Conservation (phyloP, 2,329 filamentous ascomycete genomes). For the Aurifilum marmelostoma region DNA sequence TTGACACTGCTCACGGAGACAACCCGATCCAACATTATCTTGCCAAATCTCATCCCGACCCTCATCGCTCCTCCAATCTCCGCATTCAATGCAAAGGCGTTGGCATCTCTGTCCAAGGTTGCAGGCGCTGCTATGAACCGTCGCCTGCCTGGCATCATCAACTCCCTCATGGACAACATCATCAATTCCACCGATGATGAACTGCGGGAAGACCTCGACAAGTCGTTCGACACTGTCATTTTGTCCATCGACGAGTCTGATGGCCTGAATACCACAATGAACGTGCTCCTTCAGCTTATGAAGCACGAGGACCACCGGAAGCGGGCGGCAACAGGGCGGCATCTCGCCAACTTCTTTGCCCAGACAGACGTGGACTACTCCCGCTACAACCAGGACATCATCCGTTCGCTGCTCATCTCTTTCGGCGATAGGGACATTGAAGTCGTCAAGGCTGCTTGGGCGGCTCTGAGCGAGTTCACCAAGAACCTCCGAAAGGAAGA, state of each 20-base stretch:
- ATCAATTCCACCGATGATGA: conserved; percentile 75
- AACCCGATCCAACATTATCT: conserved; percentile 91
- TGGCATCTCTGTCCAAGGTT: conserved; percentile 91
- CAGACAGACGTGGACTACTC: conserved; percentile 85
- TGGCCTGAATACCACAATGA: conserved; percentile 94
- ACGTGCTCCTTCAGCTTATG: conserved; percentile 80
- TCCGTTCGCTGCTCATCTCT: conserved; percentile 84
- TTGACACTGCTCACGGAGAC: conserved; percentile 93
- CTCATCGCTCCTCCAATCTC: conserved; percentile 88
- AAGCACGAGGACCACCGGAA: conserved; percentile 92
- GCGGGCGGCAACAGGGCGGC: conserved; percentile 75
- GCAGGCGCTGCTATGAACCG: conserved; percentile 90
- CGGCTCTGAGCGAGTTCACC: conserved; percentile 83
- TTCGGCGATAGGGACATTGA: conserved; percentile 85
- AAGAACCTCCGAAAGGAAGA: conserved; percentile 93
- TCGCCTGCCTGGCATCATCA: conserved; percentile 85
- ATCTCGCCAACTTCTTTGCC: conserved; percentile 85
- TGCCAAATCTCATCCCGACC: conserved; percentile 94
- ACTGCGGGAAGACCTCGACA: conserved; percentile 72
- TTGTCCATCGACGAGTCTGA: conserved; percentile 95
- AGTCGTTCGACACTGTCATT: conserved; percentile 86
- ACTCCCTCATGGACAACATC: conserved; percentile 91
- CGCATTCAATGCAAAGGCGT: conserved; percentile 89
- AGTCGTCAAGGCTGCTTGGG: conserved; percentile 89
- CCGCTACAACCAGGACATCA: conserved; percentile 92